These are phyloP conservation scores for Colletotrichum godetiae DNA, from an alignment of 2,329 filamentous ascomycete genomes.

Conservation along the genomic window DNA sequence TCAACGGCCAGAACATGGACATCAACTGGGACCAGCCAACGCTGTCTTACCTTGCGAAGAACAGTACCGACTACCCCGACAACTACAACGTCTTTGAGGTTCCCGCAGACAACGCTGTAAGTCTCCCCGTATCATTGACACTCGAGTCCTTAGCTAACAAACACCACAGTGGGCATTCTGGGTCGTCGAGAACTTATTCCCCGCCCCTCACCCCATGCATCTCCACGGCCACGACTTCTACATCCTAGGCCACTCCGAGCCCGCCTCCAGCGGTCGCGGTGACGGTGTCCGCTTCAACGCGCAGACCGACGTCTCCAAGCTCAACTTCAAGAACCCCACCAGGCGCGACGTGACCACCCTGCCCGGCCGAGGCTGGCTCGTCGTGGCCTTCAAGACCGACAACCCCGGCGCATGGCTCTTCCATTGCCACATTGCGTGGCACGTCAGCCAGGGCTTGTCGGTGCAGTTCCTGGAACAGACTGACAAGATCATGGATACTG, in stretches of 20 bases:
- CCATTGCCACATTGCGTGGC: slow-evolving; percentile 63
- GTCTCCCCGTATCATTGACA: not conserved
- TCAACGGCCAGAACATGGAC: slow-evolving; percentile 48
- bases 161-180: slow-evolving; percentile 31
- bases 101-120: slow-evolving; percentile 17
- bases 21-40: slow-evolving; percentile 55
- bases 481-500: slow-evolving; percentile 28
- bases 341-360: slow-evolving; percentile 59
- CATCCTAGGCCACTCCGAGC: slow-evolving; percentile 47
- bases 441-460: slow-evolving; percentile 59
- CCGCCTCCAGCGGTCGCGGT: slow-evolving; percentile 8
- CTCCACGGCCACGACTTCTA: slow-evolving; percentile 56
- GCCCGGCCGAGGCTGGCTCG: slow-evolving; percentile 54
- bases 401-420: slow-evolving; percentile 62
- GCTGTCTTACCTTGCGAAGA: slow-evolving; percentile 41
- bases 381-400: slow-evolving; percentile 59
- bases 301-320: slow-evolving; percentile 46
- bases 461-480: slow-evolving; percentile 61
- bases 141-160: not conserved
- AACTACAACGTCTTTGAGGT: slow-evolving; percentile 31
- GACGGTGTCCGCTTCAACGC: slow-evolving; percentile 40
- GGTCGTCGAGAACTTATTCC: slow-evolving; percentile 33
- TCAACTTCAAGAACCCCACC: slow-evolving; percentile 54
- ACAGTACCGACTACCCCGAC: slow-evolving; percentile 15
- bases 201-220: slow-evolving; percentile 32